Evolutionary conservation across 2,329 filamentous ascomycete genomes (phyloP), one percentile per base, ranked within the genome.

Genomic region (Elsinoe necatrix): DNA sequence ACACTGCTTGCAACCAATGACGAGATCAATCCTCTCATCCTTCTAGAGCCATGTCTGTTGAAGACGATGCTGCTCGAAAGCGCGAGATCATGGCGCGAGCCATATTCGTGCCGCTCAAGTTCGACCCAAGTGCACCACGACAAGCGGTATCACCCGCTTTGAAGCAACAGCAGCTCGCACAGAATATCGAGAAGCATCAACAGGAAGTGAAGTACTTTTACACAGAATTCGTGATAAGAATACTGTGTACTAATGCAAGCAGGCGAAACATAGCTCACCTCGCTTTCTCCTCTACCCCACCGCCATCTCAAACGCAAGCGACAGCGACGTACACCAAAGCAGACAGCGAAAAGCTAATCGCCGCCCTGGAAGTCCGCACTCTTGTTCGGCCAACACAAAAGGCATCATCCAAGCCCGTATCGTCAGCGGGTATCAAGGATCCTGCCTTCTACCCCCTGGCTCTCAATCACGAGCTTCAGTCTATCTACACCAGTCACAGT

Each of bases 41-140:
- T 37, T 4, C 34, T 11, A 29, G 5, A 14, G 14, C 31, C 11
- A 47, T 39, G 23, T 27, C 18, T 20, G 25, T 21, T 7, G 3
- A 8, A 14, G 8, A 16, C 21, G 20, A 47, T 18, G 42, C 20
- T 18, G 54, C 25, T 12, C 37, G 20, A 5, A 41, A 25, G 3
- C 41, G 23, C 3, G 43, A 42, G 16, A 51, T 58, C 11, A 52
- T 59, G 47, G 60, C 60, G 21, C 55, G 50, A 52, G 60, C 60
- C 16, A 55, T 60, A 3, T 51, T 62, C 48, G 45, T 60, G n/a
- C 59, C 60, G 3, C 52, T 62, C 20, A 29, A 58, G n/a, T 58
- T 61, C 27, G 54, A 61, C 8, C 57, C 57, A 1, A 23, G 8
- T 18, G 52, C 37, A 3, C 57, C 57, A 41, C n/a, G 48, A 54